These are phyloP conservation scores for Pyricularia pennisetigena DNA, from an alignment of 2,329 filamentous ascomycete species.

Conservation along the genomic window DNA sequence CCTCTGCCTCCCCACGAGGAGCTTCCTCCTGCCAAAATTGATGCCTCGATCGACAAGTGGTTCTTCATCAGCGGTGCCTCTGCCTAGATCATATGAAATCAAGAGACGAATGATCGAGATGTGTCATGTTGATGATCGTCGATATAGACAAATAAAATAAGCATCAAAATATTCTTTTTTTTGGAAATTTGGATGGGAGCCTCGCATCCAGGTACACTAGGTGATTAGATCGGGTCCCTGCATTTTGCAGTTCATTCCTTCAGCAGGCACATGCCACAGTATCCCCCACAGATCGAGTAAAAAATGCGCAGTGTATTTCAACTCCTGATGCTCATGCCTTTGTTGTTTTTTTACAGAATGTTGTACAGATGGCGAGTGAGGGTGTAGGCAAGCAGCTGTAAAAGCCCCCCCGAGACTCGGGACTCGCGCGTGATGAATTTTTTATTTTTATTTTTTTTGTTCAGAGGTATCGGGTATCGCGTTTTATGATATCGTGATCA, in stretches of 20 bases:
- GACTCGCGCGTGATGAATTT: not conserved
- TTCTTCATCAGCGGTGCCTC: conserved; percentile 99
- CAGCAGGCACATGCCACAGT: not conserved
- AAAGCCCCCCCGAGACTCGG: not conserved
- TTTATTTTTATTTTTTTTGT: no score
- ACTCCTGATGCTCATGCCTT: not conserved
- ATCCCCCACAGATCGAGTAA: not conserved
- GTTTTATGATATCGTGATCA: not conserved
- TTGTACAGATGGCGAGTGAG: not conserved
- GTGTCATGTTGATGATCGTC: not conserved
- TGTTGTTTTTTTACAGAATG: not conserved
- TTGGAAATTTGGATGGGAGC: not conserved
- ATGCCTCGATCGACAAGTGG: conserved; percentile 98
- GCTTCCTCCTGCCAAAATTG: conserved; percentile 76
- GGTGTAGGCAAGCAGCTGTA: not conserved
- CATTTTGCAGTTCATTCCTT: not conserved
- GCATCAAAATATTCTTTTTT: not conserved
- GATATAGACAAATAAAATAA: not conserved
- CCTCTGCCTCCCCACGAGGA: conserved; percentile 74
- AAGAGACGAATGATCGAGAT: not conserved
- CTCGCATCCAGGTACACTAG: not conserved
- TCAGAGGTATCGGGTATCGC: not conserved
- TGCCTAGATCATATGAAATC: conserved; percentile 38
- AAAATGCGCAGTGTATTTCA: not conserved
- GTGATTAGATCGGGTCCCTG: not conserved